phyloP scores from a whole-genome alignment of 495 filamentous ascomycete species.

The Cudoniella acicularis region DNA sequence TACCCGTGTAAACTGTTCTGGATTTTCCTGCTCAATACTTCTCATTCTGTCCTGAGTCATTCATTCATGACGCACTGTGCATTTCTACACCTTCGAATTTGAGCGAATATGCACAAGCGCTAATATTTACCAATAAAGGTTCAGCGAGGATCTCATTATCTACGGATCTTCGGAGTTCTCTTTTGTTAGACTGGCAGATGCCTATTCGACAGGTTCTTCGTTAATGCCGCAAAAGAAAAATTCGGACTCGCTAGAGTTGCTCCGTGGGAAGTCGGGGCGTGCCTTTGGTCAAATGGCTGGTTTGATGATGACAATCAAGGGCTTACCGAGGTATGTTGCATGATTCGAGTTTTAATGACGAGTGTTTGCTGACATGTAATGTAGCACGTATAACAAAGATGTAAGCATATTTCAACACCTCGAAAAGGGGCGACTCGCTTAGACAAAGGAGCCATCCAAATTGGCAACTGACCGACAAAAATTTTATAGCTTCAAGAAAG shows the following conservation, averaged over 20 bases:
- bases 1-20: too few species aligned
- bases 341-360: neutral
- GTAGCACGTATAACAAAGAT: conserved; percentile 5
- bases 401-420: neutral
- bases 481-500: conserved; percentile 65
- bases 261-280: conserved; percentile 82
- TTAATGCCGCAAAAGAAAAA: conserved; percentile 81
- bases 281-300: conserved; percentile 81
- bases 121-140: conserved; percentile 38
- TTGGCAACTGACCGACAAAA: neutral
- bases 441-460: neutral
- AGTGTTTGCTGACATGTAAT: neutral
- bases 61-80: neutral
- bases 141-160: conserved; percentile 87
- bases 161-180: conserved; percentile 80
- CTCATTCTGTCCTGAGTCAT: too few species aligned
- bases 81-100: neutral
- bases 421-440: neutral
- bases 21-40: too few species aligned
- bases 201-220: conserved; percentile 53
- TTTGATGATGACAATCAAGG: conserved; percentile 83
- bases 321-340: conserved; percentile 50
- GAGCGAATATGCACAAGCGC: neutral
- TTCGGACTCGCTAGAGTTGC: conserved; percentile 78
- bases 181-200: conserved; percentile 76